Conservation (phyloP, 2,329 filamentous ascomycete species). For the Penicillium frequentans region DNA sequence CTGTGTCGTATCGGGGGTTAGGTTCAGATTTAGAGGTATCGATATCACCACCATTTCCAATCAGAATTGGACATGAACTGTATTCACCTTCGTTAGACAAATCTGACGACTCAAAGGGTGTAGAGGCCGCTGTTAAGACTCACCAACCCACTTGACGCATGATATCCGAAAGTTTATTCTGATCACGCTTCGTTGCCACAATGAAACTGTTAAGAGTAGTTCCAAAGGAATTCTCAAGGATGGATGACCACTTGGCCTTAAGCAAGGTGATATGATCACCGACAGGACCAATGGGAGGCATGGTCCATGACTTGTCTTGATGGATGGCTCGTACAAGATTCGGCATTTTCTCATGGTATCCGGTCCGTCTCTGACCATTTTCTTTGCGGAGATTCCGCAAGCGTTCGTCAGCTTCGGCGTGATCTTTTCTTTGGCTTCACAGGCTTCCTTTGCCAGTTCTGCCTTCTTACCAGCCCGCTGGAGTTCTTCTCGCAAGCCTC, state of each 20-base stretch:
- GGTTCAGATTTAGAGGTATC: slow-evolving; percentile 72
- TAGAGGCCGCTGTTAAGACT: slow-evolving; percentile 14
- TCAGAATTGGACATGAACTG: slow-evolving; percentile 60
- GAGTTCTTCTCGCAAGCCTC: slow-evolving; percentile 37
- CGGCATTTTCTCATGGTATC: slow-evolving; percentile 64
- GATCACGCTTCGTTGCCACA: slow-evolving; percentile 75
- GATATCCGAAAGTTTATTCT: slow-evolving; percentile 64
- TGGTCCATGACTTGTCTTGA: slow-evolving; percentile 66
- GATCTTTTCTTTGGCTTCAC: slow-evolving; percentile 54
- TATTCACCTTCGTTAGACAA: background rate
- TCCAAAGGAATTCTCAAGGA: slow-evolving; percentile 79
- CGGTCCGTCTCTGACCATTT: slow-evolving; percentile 60
- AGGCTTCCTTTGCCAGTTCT: slow-evolving; percentile 21
- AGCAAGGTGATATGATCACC: slow-evolving; percentile 74
- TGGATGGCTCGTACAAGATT: slow-evolving; percentile 68
- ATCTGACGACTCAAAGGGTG: background rate
- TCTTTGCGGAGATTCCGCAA: slow-evolving; percentile 57
- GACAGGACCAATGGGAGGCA: slow-evolving; percentile 78
- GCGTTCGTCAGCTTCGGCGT: slow-evolving; percentile 52
- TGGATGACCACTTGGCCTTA: slow-evolving; percentile 77
- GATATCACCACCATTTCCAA: slow-evolving; percentile 58
- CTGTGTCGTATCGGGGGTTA: slow-evolving; percentile 69
- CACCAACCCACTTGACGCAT: slow-evolving; percentile 62
- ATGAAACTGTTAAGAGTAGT: slow-evolving; percentile 71
- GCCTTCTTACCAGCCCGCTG: slow-evolving; percentile 35